Base-by-base conservation (phyloP, 1,139 yeast genomes). In the Zygoascus sp. region DNA sequence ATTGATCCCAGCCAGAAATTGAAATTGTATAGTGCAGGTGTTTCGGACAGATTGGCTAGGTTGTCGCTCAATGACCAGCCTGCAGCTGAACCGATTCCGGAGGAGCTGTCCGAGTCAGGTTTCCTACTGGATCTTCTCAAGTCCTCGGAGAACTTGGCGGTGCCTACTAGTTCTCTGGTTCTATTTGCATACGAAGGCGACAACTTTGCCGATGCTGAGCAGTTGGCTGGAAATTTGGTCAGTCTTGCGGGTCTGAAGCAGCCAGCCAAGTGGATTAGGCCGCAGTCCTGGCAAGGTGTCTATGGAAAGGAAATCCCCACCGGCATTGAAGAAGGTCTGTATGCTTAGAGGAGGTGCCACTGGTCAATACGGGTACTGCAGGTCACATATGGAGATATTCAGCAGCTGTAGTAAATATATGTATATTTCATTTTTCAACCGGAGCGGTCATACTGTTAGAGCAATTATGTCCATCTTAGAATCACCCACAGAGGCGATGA, bases 151-250 rank as follows among this genome's bases (percentile, higher is more conserved):
- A 40, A 20, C 28, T 39, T 39, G 27, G 37, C 25, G 11, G 40
- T 40, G 4, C 42, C 54, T 40, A 42, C 48, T 23, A 51, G 58
- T 40, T 53, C 60, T 3, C 45, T 65, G 1, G 62, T 63, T 16
- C 70, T 79, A 16, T 81, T 74, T 60, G 94, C 83, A 2, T 88
- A 86, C 60, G 97, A 90, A 63, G 97, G 97, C 25, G 97, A 89
- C 64, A 90, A 90, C 62, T 77, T 82, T 42, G 64, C 68, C 21
- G 97, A 89, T 62, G 95, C 95, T 0, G 73, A 72, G 47, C 59
- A 65, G 10, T 67, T 85, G 52, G 84, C 87, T 3, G 55, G 57
- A 6, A 64, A 66, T 39, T 61, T 72, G 35, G 62, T 61, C 27
- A 61, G 61, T 28, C 63, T 61, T 34, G 61, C 75, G 13, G 60